Base-by-base conservation (phyloP, 768 basidiomycete genomes). In the Boletellus sp. region DNA sequence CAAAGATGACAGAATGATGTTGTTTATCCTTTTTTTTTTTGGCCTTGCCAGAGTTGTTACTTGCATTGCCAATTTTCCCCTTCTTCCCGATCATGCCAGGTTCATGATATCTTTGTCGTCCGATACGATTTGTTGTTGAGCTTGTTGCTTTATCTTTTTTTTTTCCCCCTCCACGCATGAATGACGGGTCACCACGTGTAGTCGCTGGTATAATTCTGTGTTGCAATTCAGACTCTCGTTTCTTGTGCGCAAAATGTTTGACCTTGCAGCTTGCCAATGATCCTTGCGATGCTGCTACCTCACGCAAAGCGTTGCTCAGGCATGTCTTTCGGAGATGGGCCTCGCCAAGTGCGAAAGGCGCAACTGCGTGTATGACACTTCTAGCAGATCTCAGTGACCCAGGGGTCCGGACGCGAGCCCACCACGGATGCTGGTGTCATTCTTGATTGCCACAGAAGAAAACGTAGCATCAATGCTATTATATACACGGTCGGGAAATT, bases 81-180 rank as follows among this genome's bases (percentile, higher is more conserved):
- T 37, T 31, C 33, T 40, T 5, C 23, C 13, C 13, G 48, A 49
- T 60, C 61, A 60, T 64, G 64, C 61, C 49, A 38, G 60, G 58
- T 50, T 57, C 61, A 65, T 64, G 63, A 65, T 31, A 15, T 24
- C 32, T 42, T 23, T 45, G 42, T 61, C 41, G 28, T 31, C 44
- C 19, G 45, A 48, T 57, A 55, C 47, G 58, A 53, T 48, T 49
- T 33, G 24, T 26, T 28, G 26, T 52, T 46, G 39, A 45, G 46
- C 12, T 44, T 43, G 38, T 41, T 48, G 44, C 58, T 53, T 38
- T 19, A 51, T 57, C 35, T 61, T 37, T 32, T 15, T 23, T 31
- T 38, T 7, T 19, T 16, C 8, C 42, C 40, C 8, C 9, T 43
- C 45, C 43, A 11, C 20, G 50, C 13, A 39, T 4, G 42, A 28